These are phyloP conservation scores for Penicillium nucicola DNA, from an alignment of 495 filamentous ascomycete genomes.

Conservation along the genomic window DNA sequence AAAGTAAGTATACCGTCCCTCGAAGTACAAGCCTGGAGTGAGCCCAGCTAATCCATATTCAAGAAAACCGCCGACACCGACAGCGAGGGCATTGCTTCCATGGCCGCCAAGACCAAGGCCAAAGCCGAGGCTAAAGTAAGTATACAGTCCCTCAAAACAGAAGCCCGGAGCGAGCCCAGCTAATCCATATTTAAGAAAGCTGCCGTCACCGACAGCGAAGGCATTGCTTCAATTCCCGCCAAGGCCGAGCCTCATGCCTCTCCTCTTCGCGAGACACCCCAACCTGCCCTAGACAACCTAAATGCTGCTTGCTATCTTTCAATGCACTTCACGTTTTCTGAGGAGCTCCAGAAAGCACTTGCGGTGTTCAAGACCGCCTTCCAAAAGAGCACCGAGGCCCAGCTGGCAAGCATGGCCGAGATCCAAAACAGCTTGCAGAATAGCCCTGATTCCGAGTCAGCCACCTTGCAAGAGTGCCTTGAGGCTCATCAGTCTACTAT, in stretches of 20 bases:
- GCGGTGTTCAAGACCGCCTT: conserved; percentile 14
- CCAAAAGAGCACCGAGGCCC: conserved; percentile 3
- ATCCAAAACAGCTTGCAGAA: background rate
- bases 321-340: conserved; percentile 8
- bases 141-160: no score
- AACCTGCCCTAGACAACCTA: conserved; percentile 2
- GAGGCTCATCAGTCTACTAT: conserved; percentile 10
- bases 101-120: background rate
- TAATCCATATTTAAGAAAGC: background rate
- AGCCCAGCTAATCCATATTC: background rate
- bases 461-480: conserved; percentile 4
- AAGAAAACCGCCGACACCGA: background rate
- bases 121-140: no score
- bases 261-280: background rate
- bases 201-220: background rate
- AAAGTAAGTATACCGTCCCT: no score
- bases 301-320: conserved; percentile 6
- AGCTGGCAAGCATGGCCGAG: no score
- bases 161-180: background rate
- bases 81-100: background rate
- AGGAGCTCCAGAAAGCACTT: conserved; percentile 10
- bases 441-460: conserved; percentile 8
- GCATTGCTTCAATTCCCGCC: background rate
- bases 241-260: background rate
- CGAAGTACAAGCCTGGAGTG: no score